Base-by-base conservation (phyloP, 1,139 yeast genomes). In the Magnusiomyces tetraspermus region DNA sequence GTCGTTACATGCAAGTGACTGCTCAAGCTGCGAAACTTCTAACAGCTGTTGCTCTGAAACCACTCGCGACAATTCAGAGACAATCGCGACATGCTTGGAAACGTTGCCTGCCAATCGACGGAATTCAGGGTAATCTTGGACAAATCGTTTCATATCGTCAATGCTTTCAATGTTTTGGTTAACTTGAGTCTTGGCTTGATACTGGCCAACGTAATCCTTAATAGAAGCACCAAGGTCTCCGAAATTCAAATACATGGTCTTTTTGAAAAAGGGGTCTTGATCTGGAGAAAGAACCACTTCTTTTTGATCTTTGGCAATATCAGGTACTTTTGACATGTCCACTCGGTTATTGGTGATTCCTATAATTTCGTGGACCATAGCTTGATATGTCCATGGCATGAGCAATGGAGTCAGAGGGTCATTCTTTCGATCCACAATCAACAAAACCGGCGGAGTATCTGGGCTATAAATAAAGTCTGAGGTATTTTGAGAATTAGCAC, bases 371-470 rank as follows among this genome's bases (percentile, higher is more conserved):
- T 92, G 96, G 19, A 92, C 87, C 98, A 94, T 92, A 1, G 97
- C 87, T 65, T 92, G 97, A 68, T 89, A 92, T 0, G 98, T 90
- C 99, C 99, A 92, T 1, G 97, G 98, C 42, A 84, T 79, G 48
- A 92, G 70, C 46, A 92, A 72, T 1, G 99, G 97, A 0, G 99
- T 92, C 31, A 90, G 75, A 1, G 97, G 97, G 67, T 92, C 99
- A 63, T 81, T 83, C 56, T 82, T 79, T 51, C 99, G 75, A 68
- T 92, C 98, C 49, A 92, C 66, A 1, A 92, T 71, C n/a, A 94
- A 67, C 48, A 94, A 69, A 19, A 86, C 65, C 1, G 97, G 95
- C 0, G 92, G 80, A 0, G 82, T 71, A 63, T 87, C 96, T 49
- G 74, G 71, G 4, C 24, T 22, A 28, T 79, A 76, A 30, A 69